Base-by-base conservation (phyloP, 306 rosid genomes). In the Ziziphus jujuba region DNA sequence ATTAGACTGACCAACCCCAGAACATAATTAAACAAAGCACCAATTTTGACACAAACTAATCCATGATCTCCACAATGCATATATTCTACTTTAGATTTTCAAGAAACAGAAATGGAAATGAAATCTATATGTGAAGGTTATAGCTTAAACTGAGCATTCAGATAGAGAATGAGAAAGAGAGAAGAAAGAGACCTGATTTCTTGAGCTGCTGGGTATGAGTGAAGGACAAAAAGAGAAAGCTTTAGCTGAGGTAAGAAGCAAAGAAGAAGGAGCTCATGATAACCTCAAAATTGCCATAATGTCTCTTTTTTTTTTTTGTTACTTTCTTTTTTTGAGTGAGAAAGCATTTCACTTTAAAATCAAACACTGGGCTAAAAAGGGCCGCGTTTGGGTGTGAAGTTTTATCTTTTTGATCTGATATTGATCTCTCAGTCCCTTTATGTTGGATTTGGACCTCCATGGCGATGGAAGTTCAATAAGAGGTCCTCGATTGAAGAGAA, bases 401-500 rank as follows among this genome's bases (percentile, higher is more conserved):
- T 33, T 45, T 60, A 6, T 36, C 12, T 23, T 48, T 33, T 70
- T 43, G 78, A 74, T 72, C 76, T 61, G 75, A 73, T 35, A 21
- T 47, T 49, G 56, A 77, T 68, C 44, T 66, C 58, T 57, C 45
- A 60, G 70, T 48, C 61, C 61, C 54, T 69, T 59, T 53, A 65
- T 43, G 50, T 28, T 62, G 69, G 61, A 64, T 33, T 33, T 57
- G 7, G 55, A 45, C 47, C 45, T 62, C 76, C 80, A 72, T 59
- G 77, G 74, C 80, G 78, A 80, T 85, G 79, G 82, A 82, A 72
- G 71, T 64, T 66, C 50, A 78, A 54, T 25, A 49, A 59, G 75
- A 72, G 81, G 65, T 81, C 85, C 97, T 91, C 97, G 97, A 88
- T 80, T 82, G 65, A 82, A 91, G 92, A 86, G 92, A 88, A 75